Conservation (phyloP, 73 alveolate species). For the Paramecium primaurelia region DNA sequence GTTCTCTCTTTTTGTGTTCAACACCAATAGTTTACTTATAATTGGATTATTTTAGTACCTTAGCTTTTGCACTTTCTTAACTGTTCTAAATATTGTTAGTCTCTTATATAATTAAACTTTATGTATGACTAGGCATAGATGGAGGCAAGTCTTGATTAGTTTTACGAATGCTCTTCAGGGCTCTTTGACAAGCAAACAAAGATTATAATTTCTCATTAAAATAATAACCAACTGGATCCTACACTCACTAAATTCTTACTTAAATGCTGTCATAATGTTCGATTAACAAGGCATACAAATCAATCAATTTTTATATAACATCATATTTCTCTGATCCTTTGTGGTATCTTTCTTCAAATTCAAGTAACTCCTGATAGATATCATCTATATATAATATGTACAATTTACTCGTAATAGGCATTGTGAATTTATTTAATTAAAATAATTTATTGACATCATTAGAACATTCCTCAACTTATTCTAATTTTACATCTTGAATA, state of each 20-base stretch:
- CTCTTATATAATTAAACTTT: not conserved
- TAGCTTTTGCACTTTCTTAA: not conserved
- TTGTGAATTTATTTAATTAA: not conserved
- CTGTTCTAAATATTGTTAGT: not conserved
- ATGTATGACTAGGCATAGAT: not conserved
- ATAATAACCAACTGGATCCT: constrained; percentile 20
- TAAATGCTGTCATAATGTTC: not conserved
- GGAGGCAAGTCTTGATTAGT: not conserved
- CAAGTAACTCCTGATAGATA: not conserved
- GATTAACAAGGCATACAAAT: not conserved
- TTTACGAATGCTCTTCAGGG: not conserved
- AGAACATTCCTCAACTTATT: not conserved
- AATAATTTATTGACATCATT: not conserved
- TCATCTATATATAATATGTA: not conserved
- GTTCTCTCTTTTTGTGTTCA: not conserved
- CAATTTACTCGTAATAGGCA: constrained; percentile 1
- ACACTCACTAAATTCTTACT: not conserved
- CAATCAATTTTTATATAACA: not conserved
- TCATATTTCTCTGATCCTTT: not conserved
- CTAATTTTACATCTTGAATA: not conserved
- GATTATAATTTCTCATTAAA: not conserved
- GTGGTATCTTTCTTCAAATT: not conserved
- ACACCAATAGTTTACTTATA: not conserved
- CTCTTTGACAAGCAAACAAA: constrained; percentile 13
- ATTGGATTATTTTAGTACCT: not conserved